phyloP scores from a whole-genome alignment of 768 basidiomycete genomes.

The Clathrus columnatus region DNA sequence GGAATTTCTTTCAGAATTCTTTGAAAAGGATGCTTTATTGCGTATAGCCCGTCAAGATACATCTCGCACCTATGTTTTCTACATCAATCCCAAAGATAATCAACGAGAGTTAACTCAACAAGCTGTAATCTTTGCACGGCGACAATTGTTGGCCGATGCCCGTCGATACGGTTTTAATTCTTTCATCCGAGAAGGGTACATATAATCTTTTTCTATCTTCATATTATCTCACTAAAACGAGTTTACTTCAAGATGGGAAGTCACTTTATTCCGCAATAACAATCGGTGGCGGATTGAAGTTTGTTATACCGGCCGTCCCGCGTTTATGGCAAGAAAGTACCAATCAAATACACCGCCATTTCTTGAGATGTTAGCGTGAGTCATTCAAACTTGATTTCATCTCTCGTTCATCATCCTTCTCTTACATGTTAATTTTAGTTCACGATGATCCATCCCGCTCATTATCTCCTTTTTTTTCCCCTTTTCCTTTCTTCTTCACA shows the following conservation, averaged over 20 bases:
- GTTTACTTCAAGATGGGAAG: constrained; percentile 43
- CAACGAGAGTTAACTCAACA: constrained; percentile 21
- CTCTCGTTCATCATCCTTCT: too few species aligned
- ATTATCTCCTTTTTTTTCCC: too few species aligned
- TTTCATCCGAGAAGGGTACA: constrained; percentile 59
- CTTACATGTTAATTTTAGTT: too few species aligned
- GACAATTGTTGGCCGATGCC: constrained; percentile 52
- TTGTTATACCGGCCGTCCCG: constrained; percentile 60
- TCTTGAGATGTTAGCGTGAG: constrained; percentile 46
- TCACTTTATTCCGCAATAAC: constrained; percentile 56
- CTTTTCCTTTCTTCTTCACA: too few species aligned
- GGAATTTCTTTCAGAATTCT: not conserved
- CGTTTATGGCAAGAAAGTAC: constrained; percentile 41
- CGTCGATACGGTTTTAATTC: constrained; percentile 50
- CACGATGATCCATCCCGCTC: too few species aligned
- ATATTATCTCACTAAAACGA: not conserved
- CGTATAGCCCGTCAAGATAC: constrained; percentile 40
- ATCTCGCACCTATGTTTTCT: constrained; percentile 59
- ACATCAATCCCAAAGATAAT: constrained; percentile 40
- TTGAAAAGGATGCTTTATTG: constrained; percentile 38
- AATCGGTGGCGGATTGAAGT: constrained; percentile 60
- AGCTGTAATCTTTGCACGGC: constrained; percentile 53
- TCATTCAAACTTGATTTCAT: too few species aligned
- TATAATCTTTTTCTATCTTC: constrained; percentile 2
- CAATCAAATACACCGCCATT: constrained; percentile 50